phyloP scores from a whole-genome alignment of 176 grass and related monocot species.

The Hyparrhenia diplandra region DNA sequence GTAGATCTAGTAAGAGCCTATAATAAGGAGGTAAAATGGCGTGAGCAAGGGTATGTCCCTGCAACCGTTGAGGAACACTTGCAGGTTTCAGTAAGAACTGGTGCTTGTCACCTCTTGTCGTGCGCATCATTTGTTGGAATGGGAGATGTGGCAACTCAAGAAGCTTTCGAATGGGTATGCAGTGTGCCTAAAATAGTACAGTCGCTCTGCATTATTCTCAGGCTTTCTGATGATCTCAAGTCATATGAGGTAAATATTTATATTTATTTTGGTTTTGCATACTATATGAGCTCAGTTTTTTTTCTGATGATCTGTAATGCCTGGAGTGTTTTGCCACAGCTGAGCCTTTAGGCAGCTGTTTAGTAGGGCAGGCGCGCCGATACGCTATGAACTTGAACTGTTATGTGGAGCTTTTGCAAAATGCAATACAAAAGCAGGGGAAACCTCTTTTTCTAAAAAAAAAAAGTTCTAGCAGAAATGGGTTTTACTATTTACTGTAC shows the following conservation, averaged over 20 bases:
- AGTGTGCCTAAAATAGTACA: neutral
- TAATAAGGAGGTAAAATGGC: neutral
- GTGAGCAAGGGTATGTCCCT: neutral
- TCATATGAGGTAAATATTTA: neutral
- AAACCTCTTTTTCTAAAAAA: no score
- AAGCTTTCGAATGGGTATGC: neutral
- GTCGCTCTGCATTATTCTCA: neutral
- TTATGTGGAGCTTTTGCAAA: no score
- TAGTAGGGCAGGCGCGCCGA: no score
- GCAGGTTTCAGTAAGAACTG: neutral
- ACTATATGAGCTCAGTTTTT: no score
- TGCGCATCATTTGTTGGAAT: neutral
- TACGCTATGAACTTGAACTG: no score
- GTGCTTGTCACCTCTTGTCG: neutral
- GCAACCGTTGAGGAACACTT: neutral
- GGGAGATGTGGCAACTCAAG: neutral
- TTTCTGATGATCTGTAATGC: no score
- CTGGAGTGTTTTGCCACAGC: no score
- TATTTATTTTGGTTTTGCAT: neutral
- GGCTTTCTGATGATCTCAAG: neutral
- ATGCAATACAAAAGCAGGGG: no score
- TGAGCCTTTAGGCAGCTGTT: no score
- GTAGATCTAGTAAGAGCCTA: conserved; percentile 15
- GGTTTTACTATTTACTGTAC: no score
- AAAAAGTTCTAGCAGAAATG: neutral